Base-by-base conservation (phyloP, 164 flowering plant genomes). In the Brasenia schreberi region DNA sequence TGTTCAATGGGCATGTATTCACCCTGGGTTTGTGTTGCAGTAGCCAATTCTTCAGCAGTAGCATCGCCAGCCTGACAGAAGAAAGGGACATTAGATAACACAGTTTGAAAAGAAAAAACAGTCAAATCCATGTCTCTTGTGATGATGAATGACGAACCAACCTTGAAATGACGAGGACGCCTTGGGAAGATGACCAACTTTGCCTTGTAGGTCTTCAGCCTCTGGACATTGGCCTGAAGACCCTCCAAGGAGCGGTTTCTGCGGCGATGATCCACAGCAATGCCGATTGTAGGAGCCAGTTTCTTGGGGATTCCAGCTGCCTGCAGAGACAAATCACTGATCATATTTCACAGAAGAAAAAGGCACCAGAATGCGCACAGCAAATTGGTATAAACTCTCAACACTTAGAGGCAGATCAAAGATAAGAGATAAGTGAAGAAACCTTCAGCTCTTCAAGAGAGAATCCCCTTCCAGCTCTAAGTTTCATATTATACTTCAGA, bases 171-270 rank as follows among this genome's bases (percentile, higher is more conserved):
- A 63, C 83, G 76, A 4, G 86, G 72, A 33, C 81, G 85, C 56
- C 93, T 80, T 71, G 96, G 96, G 87, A 90, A 90, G 77, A 90
- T 77, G 66, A 87, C 94, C 61, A 90, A 66, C 74, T 87, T 87
- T 59, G 96, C 91, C 79, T 89, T 89, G 85, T 84, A 89, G 4
- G 88, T 84, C 76, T 87, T 87, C 75, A 90, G 73, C 81, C 96
- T 78, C 74, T 86, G 88, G n/a, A 84, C 83, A 80, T 87, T 87
- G 3, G 84, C 69, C 70, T 87, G 92, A 23, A 87, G 83, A 53
- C 88, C 79, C 69, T 89, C 96, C 68, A 87, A 68, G 0, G 96
- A 89, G 1, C 87, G 70, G 78, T 89, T 89, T 75, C 65, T 85
- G 27, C 96, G 82, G 0, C 92, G 79, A 52, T 87, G 92, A 70